These are phyloP conservation scores for Penicillium soppii DNA, from an alignment of 495 filamentous ascomycete genomes.

Conservation along the genomic window DNA sequence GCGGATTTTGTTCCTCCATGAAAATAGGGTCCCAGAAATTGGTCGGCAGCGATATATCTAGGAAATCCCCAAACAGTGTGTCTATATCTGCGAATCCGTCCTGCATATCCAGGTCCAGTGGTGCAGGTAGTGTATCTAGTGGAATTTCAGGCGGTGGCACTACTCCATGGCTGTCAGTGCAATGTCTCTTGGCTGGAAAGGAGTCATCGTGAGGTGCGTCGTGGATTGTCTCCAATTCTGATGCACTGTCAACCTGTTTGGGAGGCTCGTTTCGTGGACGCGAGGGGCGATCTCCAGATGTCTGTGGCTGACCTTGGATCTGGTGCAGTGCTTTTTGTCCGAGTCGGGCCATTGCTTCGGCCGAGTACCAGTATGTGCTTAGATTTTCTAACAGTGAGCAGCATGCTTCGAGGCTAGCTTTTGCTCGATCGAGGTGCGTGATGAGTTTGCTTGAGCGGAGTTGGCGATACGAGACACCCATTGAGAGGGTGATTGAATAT, in stretches of 20 bases:
- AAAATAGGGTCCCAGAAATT: constrained; percentile 48
- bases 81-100: constrained; percentile 40
- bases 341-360: constrained; percentile 59
- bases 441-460: constrained; percentile 64
- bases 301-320: constrained; percentile 18
- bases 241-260: neutral
- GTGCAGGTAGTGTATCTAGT: neutral
- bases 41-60: constrained; percentile 41
- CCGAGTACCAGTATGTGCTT: constrained; percentile 60
- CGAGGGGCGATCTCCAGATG: neutral
- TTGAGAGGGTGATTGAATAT: constrained; percentile 64
- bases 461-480: constrained; percentile 70
- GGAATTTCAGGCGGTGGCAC: neutral
- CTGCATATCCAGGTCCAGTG: constrained; percentile 12
- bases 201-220: neutral
- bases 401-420: constrained; percentile 57
- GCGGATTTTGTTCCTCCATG: constrained; percentile 14
- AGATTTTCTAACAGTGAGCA: constrained; percentile 55
- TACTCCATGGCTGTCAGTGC: constrained; percentile 1
- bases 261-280: neutral
- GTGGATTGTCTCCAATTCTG: neutral
- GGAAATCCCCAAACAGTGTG: constrained; percentile 39
- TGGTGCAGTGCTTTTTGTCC: constrained; percentile 43
- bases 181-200: neutral
- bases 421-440: constrained; percentile 62